These are phyloP conservation scores for Xylariaceae sp. DNA, from an alignment of 2,329 filamentous ascomycete genomes.

Conservation along the genomic window DNA sequence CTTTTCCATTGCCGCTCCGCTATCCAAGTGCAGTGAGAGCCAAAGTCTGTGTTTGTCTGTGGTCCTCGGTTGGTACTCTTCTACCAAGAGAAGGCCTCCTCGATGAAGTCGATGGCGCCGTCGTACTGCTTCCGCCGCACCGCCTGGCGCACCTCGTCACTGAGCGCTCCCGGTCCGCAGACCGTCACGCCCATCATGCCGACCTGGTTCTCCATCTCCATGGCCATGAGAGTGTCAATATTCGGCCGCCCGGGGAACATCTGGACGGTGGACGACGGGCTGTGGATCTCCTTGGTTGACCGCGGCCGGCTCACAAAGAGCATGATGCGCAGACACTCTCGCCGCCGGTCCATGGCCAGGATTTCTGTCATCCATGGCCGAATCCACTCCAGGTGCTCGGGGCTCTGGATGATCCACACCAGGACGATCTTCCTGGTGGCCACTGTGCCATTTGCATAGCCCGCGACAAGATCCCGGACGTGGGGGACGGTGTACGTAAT, in stretches of 20 bases:
- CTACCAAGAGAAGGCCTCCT: constrained; percentile 66
- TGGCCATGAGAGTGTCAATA: constrained; percentile 61
- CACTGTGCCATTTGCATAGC: constrained; percentile 60
- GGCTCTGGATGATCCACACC: constrained; percentile 72
- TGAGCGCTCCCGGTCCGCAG: constrained; percentile 66
- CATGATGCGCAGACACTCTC: constrained; percentile 68
- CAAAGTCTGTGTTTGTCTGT: no score
- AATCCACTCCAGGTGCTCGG: constrained; percentile 78
- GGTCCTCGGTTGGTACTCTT: no score
- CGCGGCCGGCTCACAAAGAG: constrained; percentile 70
- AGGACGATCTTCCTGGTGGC: constrained; percentile 65
- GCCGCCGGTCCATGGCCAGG: constrained; percentile 63
- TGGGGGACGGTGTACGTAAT: constrained; percentile 75
- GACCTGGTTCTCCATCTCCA: constrained; percentile 67
- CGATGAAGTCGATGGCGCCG: constrained; percentile 67
- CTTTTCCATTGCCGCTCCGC: no score
- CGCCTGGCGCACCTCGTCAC: constrained; percentile 65
- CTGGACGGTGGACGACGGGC: constrained; percentile 67
- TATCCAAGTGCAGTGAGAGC: no score
- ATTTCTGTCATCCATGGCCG: constrained; percentile 78
- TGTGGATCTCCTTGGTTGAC: constrained; percentile 74
- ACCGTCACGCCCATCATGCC: constrained; percentile 68
- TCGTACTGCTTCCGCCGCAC: constrained; percentile 57
- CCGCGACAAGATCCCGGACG: constrained; percentile 62
- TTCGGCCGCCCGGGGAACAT: constrained; percentile 79